phyloP scores from a whole-genome alignment of 495 filamentous ascomycete genomes.

The Penicillium robsamsonii region DNA sequence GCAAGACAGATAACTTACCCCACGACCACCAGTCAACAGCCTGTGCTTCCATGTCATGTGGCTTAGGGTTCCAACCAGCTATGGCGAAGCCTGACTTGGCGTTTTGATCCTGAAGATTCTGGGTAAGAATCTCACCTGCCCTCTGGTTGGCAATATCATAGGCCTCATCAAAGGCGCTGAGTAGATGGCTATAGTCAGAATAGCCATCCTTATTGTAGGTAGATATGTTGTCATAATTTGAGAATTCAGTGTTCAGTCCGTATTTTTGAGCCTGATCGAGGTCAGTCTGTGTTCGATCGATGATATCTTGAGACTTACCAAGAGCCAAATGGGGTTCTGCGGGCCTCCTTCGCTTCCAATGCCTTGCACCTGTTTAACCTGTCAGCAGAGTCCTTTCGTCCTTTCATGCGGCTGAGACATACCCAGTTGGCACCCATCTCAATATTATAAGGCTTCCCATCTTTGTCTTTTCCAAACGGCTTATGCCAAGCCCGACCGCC shows the following conservation, averaged over 20 bases:
- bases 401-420: neutral
- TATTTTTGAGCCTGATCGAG: constrained; percentile 57
- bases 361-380: constrained; percentile 54
- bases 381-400: neutral
- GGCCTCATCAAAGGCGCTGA: constrained; percentile 53
- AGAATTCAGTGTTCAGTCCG: constrained; percentile 58
- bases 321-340: constrained; percentile 68
- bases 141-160: constrained; percentile 51
- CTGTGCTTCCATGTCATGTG: constrained; percentile 55
- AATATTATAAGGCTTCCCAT: constrained; percentile 57
- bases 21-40: constrained; percentile 65
- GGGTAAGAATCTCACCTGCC: constrained; percentile 55
- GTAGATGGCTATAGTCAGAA: constrained; percentile 48
- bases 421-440: constrained; percentile 72
- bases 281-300: neutral
- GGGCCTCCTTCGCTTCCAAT: constrained; percentile 54
- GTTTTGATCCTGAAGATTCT: constrained; percentile 64
- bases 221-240: constrained; percentile 58
- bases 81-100: constrained; percentile 58
- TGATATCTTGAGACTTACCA: constrained; percentile 39
- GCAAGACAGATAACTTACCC: constrained; percentile 26
- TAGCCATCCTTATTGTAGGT: constrained; percentile 60
- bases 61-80: constrained; percentile 62
- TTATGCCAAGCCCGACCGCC: constrained; percentile 59
- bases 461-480: constrained; percentile 53